Conservation (phyloP, 2,329 filamentous ascomycete genomes). For the Talaromyces sp. region DNA sequence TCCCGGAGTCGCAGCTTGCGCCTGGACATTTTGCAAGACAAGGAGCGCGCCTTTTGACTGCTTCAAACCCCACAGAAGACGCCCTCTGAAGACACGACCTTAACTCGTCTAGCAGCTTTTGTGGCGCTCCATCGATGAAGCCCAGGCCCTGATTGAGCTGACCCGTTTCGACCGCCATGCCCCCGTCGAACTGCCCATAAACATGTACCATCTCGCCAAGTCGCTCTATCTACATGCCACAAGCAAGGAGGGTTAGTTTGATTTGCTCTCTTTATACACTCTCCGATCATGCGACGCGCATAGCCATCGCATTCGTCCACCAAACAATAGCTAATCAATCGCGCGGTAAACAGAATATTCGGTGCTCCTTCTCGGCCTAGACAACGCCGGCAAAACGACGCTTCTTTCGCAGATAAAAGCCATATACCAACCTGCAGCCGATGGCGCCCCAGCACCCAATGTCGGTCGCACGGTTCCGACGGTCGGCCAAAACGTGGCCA, state of each 20-base stretch:
- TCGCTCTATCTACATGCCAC: slow-evolving; percentile 92
- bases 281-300: not conserved
- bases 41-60: not conserved
- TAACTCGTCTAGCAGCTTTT: not conserved
- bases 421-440: slow-evolving; percentile 55
- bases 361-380: slow-evolving; percentile 90
- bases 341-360: slow-evolving; percentile 69
- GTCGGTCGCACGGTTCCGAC: slow-evolving; percentile 86
- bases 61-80: not conserved
- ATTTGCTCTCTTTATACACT: not conserved
- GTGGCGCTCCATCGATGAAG: not conserved
- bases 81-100: not conserved
- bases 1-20: not conserved
- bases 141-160: not conserved
- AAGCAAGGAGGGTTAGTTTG: slow-evolving; percentile 77
- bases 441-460: slow-evolving; percentile 46
- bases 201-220: slow-evolving; percentile 94
- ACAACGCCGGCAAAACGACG: slow-evolving; percentile 97
- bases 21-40: not conserved
- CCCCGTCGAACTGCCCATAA: slow-evolving; percentile 12
- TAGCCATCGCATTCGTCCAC: not conserved
- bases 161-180: slow-evolving; percentile 10
- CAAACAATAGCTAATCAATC: not conserved
- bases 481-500: slow-evolving; percentile 93
- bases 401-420: slow-evolving; percentile 96